A percentile compares a stretch with the other conserved stretches of the same genome.
Conservation (phyloP, 306 rosid genomes). For the Canavalia gladiata region DNA sequence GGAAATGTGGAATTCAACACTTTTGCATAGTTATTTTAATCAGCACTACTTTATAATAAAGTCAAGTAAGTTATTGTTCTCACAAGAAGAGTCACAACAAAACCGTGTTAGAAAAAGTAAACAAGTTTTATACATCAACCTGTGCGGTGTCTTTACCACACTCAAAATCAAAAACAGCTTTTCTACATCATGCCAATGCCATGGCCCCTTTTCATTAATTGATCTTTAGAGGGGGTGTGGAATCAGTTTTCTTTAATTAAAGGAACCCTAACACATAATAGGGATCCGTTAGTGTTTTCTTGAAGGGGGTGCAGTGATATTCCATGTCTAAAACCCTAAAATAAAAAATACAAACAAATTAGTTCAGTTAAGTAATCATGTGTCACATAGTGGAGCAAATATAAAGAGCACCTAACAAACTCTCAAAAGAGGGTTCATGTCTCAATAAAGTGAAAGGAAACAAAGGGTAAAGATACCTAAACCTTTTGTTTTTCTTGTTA, state of each 20-base stretch:
- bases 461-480: conserved; percentile 7
- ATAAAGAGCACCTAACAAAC: conserved; percentile 37
- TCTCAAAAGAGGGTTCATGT: conserved; percentile 32
- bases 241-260: conserved; percentile 17
- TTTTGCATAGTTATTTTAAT: conserved; percentile 34
- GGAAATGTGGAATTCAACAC: conserved; percentile 40
- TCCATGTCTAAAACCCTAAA: conserved; percentile 38
- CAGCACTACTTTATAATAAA: conserved; percentile 13
- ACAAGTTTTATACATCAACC: conserved; percentile 21
- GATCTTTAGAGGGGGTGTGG: background rate
- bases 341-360: conserved; percentile 38
- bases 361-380: conserved; percentile 30
- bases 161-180: background rate
- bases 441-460: conserved; percentile 44
- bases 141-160: conserved; percentile 4
- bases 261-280: conserved; percentile 13
- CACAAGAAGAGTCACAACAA: background rate
- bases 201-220: background rate
- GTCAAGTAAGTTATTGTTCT: conserved; percentile 29
- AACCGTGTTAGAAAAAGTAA: conserved; percentile 4
- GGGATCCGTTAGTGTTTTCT: conserved; percentile 32
- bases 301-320: conserved; percentile 28
- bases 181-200: conserved; percentile 5
- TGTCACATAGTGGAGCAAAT: conserved; percentile 41
- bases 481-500: conserved; percentile 13